Evolutionary conservation across 2,329 filamentous ascomycete species (phyloP).

Genomic region (Hymenoscyphus scutula): DNA sequence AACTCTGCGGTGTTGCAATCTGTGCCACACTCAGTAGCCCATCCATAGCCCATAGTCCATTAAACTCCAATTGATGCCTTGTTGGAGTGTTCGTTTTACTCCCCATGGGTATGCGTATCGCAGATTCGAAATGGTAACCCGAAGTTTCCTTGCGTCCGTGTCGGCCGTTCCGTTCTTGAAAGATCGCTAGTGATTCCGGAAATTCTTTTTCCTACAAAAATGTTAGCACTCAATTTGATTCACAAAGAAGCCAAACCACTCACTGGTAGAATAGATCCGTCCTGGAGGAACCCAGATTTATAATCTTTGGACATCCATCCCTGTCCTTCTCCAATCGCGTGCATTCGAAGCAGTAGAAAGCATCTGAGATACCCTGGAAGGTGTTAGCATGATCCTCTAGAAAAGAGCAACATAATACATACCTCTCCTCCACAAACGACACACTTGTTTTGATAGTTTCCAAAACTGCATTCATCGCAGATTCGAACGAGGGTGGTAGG

Average conservation of each 20-base stretch:
- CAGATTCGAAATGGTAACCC: background rate
- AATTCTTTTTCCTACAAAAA: conserved; percentile 59
- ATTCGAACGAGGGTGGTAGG: conserved; percentile 96
- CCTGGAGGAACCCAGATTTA: conserved; percentile 91
- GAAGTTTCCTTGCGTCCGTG: background rate
- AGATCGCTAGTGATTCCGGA: conserved; percentile 51
- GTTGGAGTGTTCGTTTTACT: background rate
- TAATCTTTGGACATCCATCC: conserved; percentile 98
- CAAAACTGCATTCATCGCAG: conserved; percentile 99
- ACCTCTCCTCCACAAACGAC: conserved; percentile 92
- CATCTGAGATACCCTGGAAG: conserved; percentile 81
- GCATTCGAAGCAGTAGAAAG: conserved; percentile 99
- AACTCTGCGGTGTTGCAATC: background rate
- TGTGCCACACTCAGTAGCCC: background rate
- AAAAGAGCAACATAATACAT: conserved; percentile 4
- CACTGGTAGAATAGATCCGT: conserved; percentile 68
- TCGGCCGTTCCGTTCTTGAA: background rate
- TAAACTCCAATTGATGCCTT: background rate
- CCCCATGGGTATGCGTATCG: background rate
- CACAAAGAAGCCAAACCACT: conserved; percentile 2
- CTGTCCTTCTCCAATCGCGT: conserved; percentile 94
- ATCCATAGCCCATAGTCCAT: background rate
- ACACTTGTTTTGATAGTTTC: conserved; percentile 99
- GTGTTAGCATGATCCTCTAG: conserved; percentile 7
- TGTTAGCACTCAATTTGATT: conserved; percentile 33